A percentile compares a stretch with the other conserved stretches of the same genome.
These are phyloP conservation scores for Lactarius tabidus DNA, from an alignment of 768 basidiomycete genomes.

Conservation along the genomic window DNA sequence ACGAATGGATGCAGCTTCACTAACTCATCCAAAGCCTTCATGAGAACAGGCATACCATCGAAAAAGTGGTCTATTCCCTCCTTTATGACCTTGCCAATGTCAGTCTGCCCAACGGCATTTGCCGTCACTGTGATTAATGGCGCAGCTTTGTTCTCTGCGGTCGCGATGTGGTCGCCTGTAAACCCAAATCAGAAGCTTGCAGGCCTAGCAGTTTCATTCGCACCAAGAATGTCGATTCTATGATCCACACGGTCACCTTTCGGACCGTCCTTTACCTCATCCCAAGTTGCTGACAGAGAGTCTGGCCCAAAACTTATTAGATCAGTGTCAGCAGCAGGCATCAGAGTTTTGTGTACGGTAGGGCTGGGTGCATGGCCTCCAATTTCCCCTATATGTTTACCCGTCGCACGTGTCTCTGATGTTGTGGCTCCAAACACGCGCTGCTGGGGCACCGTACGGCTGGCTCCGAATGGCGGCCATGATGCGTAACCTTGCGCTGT, in stretches of 20 bases:
- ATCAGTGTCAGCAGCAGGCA: not conserved
- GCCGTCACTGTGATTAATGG: constrained; percentile 8
- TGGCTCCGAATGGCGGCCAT: no score
- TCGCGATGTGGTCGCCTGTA: not conserved
- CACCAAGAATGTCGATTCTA: not conserved
- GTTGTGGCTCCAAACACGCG: no score
- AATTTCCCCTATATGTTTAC: no score
- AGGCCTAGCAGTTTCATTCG: not conserved
- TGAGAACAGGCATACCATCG: constrained; percentile 29
- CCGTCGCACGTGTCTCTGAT: no score
- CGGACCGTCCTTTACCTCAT: not conserved
- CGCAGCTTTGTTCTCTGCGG: not conserved
- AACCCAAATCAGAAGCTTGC: not conserved
- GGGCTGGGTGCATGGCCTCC: no score
- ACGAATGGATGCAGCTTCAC: constrained; percentile 32
- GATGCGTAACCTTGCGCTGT: no score
- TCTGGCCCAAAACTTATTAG: not conserved
- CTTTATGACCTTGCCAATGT: constrained; percentile 19
- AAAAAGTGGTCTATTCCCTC: constrained; percentile 27
- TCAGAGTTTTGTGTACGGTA: no score
- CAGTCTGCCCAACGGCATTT: constrained; percentile 1
- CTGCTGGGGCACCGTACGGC: no score
- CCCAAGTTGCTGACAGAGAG: not conserved
- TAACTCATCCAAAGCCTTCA: constrained; percentile 32
- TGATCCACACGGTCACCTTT: not conserved